Evolutionary conservation across 805 yeast species (phyloP), one percentile per base, ranked within the genome.

Genomic region (Wickerhamiella hasegawae): DNA sequence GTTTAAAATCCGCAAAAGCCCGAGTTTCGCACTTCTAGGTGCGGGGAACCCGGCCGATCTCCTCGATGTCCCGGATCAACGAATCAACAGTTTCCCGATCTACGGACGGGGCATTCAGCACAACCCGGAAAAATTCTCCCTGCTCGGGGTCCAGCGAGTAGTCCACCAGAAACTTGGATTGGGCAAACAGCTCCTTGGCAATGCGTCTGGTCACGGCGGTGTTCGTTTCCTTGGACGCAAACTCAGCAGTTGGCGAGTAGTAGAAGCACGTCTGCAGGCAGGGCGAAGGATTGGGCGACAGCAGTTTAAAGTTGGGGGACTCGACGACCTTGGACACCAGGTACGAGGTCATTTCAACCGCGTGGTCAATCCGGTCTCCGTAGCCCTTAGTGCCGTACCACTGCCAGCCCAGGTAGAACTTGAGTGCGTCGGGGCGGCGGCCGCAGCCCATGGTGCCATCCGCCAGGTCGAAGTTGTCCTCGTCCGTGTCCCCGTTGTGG

Each of bases 401-500:
- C 39, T 75, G 60, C 94, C 94, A 81, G 1, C 79, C 73, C 51
- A 82, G 53, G 52, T 76, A 81, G 47, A 82, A 63, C 55, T 81
- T 81, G 53, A 81, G 59, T 3, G 87, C 69, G 53, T 82, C 94
- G 0, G 90, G 73, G 36, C 94, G 66, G 45, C 94, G 69, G 11
- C 94, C 94, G 52, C 94, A 81, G 6, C 92, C 93, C 85, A 82
- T 75, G 2, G 94, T 82, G 11, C 90, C 92, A 52, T 79, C 87
- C 1, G 87, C 94, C 37, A 81, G 65, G 45, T 81, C 94, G 48
- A 62, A 77, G 53, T 66, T 62, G 35, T 65, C 69, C 24, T 69
- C 72, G 18, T 68, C 77, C 3, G 61, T 69, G 28, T 58, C 66
- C 10, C 55, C 52, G n/a, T 63, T 62, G 49, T 81, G 94, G 66